Conservation (phyloP, 2,329 filamentous ascomycete genomes). For the Alternaria panax region DNA sequence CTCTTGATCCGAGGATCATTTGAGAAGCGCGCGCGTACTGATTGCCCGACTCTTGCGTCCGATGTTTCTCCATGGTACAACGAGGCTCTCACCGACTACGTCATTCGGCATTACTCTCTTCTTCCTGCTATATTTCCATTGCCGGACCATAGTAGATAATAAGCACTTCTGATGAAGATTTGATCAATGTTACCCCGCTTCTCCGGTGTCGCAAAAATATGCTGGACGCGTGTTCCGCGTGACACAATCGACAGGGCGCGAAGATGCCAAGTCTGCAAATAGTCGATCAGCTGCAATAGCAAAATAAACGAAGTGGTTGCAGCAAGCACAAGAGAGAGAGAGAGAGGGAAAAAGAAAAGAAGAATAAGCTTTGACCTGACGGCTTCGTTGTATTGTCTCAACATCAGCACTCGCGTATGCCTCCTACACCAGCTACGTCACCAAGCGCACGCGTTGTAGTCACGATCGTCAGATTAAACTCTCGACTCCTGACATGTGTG, state of each 20-base stretch:
- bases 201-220: neutral
- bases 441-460: neutral
- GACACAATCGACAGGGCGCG: neutral
- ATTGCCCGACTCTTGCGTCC: neutral
- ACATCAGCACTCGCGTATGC: neutral
- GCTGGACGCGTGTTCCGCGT: slow-evolving; percentile 1
- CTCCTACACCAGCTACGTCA: neutral
- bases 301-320: neutral
- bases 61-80: slow-evolving; percentile 7
- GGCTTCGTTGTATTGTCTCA: neutral
- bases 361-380: neutral
- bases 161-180: neutral
- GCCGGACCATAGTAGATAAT: neutral
- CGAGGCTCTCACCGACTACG: slow-evolving; percentile 34
- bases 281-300: slow-evolving; percentile 5
- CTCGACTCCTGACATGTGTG: neutral
- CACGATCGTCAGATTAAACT: neutral
- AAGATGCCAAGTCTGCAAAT: neutral
- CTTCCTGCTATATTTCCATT: neutral
- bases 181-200: slow-evolving; percentile 1
- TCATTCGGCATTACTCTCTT: slow-evolving; percentile 10
- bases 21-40: slow-evolving; percentile 6
- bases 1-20: slow-evolving; percentile 3
- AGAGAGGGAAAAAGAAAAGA: slow-evolving; percentile 1
- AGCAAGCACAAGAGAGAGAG: neutral